Base-by-base conservation (phyloP, 1,284 basidiomycete species). In the Peniophora sp. region DNA sequence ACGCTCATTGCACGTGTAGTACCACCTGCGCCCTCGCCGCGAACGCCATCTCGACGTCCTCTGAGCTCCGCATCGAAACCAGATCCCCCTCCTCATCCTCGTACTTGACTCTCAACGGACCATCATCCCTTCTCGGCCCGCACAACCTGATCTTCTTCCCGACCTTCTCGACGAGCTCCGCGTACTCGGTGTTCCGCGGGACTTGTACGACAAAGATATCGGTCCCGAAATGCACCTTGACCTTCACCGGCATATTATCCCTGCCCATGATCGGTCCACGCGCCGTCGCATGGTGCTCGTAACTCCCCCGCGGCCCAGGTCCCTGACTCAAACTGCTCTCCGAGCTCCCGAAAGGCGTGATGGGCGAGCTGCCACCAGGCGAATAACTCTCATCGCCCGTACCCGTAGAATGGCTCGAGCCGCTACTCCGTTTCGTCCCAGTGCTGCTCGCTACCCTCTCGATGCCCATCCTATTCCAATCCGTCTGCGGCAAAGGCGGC, bases 201-300 rank as follows among this genome's bases (percentile, higher is more conserved):
- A 96, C 89, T 64, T 93, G 90, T 54, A 98, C 90, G 55, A 94
- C 86, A 64, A 95, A 97, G 49, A 92, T 85, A 63, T 97, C 94
- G 59, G 92, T 85, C 60, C 87, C 81, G 72, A 85, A 93, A 66
- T 87, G 84, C 50, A 96, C 89, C 67, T 92, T 92, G 61, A 94
- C 83, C 65, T 91, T 89, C 38, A 93, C 83, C 22, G 80, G 79
- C 12, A 59, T 54, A 32, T 32, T 32, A 32, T 32, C 27, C 27
- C 27, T 5, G 5, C 27, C 27, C 27, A 32, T 32, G 6, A 32
- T 32, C 23, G 61, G 55, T 10, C 65, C 69, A 39, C 56, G 57
- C 41, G 60, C 59, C 17, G 61, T 57, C 17, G 61, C 50, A 55
- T 75, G 77, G 45, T 76, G 74, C 20, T 45, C 20, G 55, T 73